phyloP scores from a whole-genome alignment of 2,329 filamentous ascomycete species.

The Sclerotinia glacialis region DNA sequence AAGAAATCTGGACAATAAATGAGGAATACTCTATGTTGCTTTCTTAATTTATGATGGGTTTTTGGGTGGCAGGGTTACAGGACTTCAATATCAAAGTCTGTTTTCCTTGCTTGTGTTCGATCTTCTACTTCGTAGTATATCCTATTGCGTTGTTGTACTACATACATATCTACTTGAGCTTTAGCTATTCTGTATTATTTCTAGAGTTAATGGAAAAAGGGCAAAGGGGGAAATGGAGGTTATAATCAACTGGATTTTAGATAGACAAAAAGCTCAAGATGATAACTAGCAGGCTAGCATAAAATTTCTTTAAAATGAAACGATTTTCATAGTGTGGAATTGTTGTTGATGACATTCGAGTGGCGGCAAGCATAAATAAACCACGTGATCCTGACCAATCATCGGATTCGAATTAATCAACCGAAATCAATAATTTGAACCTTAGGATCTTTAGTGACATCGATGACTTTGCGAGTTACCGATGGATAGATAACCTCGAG shows the following conservation, averaged over 20 bases:
- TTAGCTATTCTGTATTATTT: slow-evolving; percentile 14
- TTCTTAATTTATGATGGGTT: not conserved
- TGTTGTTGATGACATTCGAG: not conserved
- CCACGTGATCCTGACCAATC: slow-evolving; percentile 23
- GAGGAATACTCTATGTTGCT: not conserved
- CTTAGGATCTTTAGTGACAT: slow-evolving; percentile 12
- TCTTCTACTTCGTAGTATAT: slow-evolving; percentile 7
- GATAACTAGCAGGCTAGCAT: not conserved
- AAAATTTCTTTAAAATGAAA: not conserved
- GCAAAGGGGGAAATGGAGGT: not conserved
- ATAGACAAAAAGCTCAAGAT: slow-evolving; percentile 15
- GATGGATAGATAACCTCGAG: not conserved
- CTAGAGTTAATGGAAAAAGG: slow-evolving; percentile 17
- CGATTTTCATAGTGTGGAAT: not conserved
- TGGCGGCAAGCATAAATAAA: not conserved
- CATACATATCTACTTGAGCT: slow-evolving; percentile 10
- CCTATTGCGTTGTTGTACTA: not conserved
- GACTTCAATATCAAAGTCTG: slow-evolving; percentile 11
- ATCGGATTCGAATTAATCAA: slow-evolving; percentile 20
- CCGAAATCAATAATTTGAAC: slow-evolving; percentile 17
- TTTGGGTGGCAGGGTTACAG: not conserved
- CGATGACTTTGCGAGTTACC: slow-evolving; percentile 6
- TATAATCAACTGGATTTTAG: slow-evolving; percentile 18
- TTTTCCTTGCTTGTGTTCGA: not conserved
- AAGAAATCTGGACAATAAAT: slow-evolving; percentile 36